Conservation (phyloP, 1,139 yeast genomes). For the Magnusiomyces fungicola region DNA sequence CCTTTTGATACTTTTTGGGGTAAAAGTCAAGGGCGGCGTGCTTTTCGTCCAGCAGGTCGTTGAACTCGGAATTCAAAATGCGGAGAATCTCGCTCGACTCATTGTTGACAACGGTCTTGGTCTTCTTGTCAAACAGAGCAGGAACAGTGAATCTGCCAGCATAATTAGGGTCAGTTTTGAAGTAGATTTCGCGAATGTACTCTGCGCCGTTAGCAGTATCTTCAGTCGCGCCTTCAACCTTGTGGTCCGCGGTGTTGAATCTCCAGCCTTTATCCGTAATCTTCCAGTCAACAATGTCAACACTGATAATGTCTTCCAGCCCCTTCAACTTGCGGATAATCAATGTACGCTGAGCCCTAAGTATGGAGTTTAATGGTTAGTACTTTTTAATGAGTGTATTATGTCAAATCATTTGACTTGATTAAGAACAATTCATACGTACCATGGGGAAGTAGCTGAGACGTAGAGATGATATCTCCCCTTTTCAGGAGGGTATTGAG, state of each 20-base stretch:
- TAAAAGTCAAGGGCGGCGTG: constrained; percentile 51
- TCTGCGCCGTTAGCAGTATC: constrained; percentile 60
- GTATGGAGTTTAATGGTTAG: too few species aligned
- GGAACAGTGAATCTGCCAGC: constrained; percentile 86
- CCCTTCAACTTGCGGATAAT: constrained; percentile 77
- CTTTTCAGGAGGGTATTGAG: constrained; percentile 63
- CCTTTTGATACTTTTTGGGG: constrained; percentile 45
- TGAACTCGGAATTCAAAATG: constrained; percentile 67
- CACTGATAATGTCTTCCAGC: constrained; percentile 41
- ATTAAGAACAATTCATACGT: too few species aligned
- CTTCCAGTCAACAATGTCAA: constrained; percentile 71
- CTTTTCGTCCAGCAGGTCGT: constrained; percentile 42
- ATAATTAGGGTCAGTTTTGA: constrained; percentile 67
- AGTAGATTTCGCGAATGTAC: constrained; percentile 64
- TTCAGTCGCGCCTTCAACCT: constrained; percentile 49
- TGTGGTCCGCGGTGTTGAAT: constrained; percentile 45
- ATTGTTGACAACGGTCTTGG: constrained; percentile 75
- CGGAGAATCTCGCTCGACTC: constrained; percentile 87
- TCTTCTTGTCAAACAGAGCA: constrained; percentile 82
- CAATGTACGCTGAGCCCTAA: constrained; percentile 74
- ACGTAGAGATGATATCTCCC: constrained; percentile 84
- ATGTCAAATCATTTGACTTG: too few species aligned
- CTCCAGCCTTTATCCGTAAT: constrained; percentile 84
- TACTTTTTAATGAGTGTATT: too few species aligned
- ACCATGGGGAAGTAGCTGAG: constrained; percentile 86